Evolutionary conservation across 805 yeast genomes (phyloP), one percentile per base, ranked within the genome.

Genomic region (Kluyveromyces starmeri): DNA sequence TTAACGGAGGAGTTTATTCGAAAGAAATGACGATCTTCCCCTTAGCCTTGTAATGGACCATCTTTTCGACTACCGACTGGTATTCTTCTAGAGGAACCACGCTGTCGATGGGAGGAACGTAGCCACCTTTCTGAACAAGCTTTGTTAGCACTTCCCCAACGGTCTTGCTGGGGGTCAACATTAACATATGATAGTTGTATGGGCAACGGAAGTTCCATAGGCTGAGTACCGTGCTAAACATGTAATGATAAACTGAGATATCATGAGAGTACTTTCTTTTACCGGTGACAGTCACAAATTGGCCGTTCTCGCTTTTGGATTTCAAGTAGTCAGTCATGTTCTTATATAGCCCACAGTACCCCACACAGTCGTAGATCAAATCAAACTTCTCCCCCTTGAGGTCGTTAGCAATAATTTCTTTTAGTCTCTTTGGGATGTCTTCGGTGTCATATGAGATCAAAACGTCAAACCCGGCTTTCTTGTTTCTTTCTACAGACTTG

Each of bases 351-450:
- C 68, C 71, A 17, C 51, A 51, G 36, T 70, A 72, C 24, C 94
- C 88, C 34, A 71, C 73, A 35, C 78, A 67, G 58, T 83, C 94
- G 19, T 75, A 50, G 28, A 82, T 71, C 8, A 70, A 50, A 48
- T 80, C 84, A 46, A 75, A 82, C 41, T 68, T 61, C 32, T 68
- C 65, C 32, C 61, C 55, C 15, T 52, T 40, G 14, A 51, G 37
- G 14, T 47, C 37, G n/a, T 48, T 42, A 18, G 48, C 45, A 16
- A 58, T 32, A 44, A 65, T 34, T 30, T 48, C 32, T 36, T 54
- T 44, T 36, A 64, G 47, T 32, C 66, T 66, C 24, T 62, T 55
- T 1, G 60, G 58, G 22, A 59, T 51, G 24, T 50, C 56, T 37
- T 58, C 55, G 20, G 67, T 67, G 28, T 64, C 59, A 55, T 81